Evolutionary conservation across 495 filamentous ascomycete species (phyloP), one percentile per base, ranked within the genome.

Genomic region (Podospora pseudocomata): DNA sequence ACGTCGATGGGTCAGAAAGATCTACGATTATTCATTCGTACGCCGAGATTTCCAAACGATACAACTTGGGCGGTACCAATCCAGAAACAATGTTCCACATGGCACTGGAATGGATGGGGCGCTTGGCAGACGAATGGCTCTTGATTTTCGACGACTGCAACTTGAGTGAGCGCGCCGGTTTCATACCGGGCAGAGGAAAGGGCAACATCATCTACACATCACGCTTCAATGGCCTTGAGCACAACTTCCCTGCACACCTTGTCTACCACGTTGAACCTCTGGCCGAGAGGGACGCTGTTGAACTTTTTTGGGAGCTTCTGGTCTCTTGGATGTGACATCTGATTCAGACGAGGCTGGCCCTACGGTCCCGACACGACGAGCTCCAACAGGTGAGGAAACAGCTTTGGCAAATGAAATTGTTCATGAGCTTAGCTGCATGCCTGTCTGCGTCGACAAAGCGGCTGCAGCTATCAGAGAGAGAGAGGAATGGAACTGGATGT

Each of bases 181-280:
- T 65, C n/a, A 55, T 63, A 5, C 54, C 67, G 5, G 56, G 63
- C 16, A 26, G 58, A 28, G 56, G 64, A 30, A 67, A 39, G 28
- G 73, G 73, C 16, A 75, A 74, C 69, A 60, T 74, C 49, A 66
- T 76, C 56, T 76, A 72, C 66, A 76, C 72, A 11, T 69, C 64
- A 28, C 57, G 68, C 13, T 4, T 4, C 0, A 65, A 60, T 0
- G n/a, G 6, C 1, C 20, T 67, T 6, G 28, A 26, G 1, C 16
- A n/a, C 0, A 28, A 39, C 4, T 6, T 72, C 3, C 68, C 64
- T 2, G 44, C 2, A 9, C 64, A 69, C 1, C 65, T 34, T 7
- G 6, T 49, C 4, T 18, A 39, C 4, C 65, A 72, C 9, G 64
- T 76, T 13, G 44, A 23, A 0, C 64, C 64, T 1, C 20, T 76